phyloP scores from a whole-genome alignment of 345 rosid species.

The Viola odorata region DNA sequence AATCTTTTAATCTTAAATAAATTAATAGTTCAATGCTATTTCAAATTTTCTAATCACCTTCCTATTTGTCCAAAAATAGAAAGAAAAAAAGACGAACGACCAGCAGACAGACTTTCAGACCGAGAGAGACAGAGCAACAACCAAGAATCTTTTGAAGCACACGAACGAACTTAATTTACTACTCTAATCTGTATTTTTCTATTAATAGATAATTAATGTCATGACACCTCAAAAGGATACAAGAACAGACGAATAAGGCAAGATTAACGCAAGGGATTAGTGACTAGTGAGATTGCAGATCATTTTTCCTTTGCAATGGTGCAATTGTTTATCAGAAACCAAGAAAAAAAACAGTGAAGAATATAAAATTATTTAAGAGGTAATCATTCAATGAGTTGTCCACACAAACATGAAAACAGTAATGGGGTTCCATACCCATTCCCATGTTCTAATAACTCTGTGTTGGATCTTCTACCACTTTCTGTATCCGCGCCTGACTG shows the following conservation, averaged over 20 bases:
- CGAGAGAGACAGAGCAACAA: too few species aligned
- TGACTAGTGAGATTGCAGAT: neutral
- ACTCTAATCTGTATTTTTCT: too few species aligned
- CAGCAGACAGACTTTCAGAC: too few species aligned
- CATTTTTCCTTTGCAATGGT: neutral
- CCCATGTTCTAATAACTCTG: constrained; percentile 23
- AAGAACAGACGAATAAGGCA: neutral
- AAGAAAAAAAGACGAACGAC: too few species aligned
- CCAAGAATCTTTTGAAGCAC: too few species aligned
- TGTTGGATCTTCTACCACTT: constrained; percentile 22
- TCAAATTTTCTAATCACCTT: too few species aligned
- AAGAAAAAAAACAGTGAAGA: neutral
- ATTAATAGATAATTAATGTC: too few species aligned
- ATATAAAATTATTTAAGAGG: neutral
- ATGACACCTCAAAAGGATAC: neutral
- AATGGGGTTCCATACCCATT: constrained; percentile 33
- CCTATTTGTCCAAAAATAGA: too few species aligned
- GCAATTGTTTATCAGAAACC: neutral
- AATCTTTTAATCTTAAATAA: too few species aligned
- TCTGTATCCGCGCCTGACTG: constrained; percentile 12
- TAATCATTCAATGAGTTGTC: constrained; percentile 28
- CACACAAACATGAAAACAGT: constrained; percentile 39
- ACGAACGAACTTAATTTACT: too few species aligned
- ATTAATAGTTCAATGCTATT: too few species aligned
- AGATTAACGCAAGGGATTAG: neutral